phyloP scores from a whole-genome alignment of 441 rosid species.

The Pelargonium fulgidum region DNA sequence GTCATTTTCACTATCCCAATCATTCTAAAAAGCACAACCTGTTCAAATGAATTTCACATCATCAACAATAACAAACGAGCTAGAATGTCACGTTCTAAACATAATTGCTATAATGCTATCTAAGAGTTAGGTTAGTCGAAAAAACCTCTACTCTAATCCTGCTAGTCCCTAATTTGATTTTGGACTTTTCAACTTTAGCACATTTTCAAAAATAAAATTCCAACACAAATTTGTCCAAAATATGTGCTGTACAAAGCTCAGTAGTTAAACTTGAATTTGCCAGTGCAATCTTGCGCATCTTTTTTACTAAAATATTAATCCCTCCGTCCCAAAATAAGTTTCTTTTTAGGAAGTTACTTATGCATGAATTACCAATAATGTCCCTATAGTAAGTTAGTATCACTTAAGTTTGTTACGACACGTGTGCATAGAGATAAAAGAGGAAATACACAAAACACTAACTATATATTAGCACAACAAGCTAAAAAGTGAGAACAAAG shows the following conservation, averaged over 20 bases:
- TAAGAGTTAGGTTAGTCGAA: neutral
- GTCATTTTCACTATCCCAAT: neutral
- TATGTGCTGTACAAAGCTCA: neutral
- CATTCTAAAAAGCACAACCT: neutral
- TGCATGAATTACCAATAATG: too few relatives aligned
- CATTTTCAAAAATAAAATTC: neutral
- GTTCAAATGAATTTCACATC: neutral
- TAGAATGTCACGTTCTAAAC: neutral
- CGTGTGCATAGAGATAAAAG: too few relatives aligned
- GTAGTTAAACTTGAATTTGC: neutral
- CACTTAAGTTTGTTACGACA: too few relatives aligned
- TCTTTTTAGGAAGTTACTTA: too few relatives aligned
- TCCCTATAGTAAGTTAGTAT: too few relatives aligned
- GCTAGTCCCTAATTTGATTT: neutral
- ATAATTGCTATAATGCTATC: neutral
- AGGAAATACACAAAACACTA: too few relatives aligned
- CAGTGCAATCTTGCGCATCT: neutral
- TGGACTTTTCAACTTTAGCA: neutral
- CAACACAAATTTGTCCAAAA: slow-evolving; percentile 4
- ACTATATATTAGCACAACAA: neutral
- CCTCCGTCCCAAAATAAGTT: too few relatives aligned
- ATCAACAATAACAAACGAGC: neutral
- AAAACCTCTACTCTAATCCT: neutral
- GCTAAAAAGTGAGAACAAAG: neutral
- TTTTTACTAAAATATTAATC: neutral